Evolutionary conservation across 352 stramenopile species (phyloP).

Genomic region (Pythium brassicae): DNA sequence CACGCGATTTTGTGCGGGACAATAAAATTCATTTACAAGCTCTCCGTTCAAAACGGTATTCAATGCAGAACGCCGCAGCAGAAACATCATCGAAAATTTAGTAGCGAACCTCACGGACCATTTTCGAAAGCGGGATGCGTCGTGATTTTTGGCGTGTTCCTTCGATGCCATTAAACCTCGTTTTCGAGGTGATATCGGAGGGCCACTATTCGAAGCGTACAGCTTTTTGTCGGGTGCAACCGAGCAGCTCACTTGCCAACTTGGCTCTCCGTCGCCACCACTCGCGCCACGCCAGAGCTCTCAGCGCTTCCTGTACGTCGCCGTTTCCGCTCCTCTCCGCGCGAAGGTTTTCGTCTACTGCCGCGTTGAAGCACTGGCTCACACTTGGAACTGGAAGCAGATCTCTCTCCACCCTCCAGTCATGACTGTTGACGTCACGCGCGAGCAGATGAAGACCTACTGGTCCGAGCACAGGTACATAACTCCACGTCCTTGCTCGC

Average conservation of each 20-base stretch:
- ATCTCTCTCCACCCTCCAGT: not conserved
- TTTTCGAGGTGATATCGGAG: not conserved
- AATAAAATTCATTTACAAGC: not conserved
- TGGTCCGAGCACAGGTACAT: conserved; percentile 64
- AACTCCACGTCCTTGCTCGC: too few relatives aligned
- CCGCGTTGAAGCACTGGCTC: not conserved
- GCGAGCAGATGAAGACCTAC: conserved; percentile 76
- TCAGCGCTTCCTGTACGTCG: not conserved
- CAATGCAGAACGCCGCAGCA: not conserved
- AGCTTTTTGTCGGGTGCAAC: not conserved
- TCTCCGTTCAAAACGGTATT: not conserved
- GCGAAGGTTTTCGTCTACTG: not conserved
- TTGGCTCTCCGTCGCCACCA: conserved; percentile 1
- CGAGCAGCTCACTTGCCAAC: conserved; percentile 6
- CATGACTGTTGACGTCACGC: conserved; percentile 55
- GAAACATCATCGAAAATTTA: not conserved
- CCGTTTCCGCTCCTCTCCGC: not conserved
- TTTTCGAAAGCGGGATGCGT: not conserved
- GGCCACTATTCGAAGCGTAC: not conserved
- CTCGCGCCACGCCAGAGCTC: not conserved
- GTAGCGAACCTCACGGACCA: not conserved
- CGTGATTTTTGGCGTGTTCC: not conserved
- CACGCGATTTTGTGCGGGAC: not conserved
- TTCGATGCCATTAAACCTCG: not conserved
- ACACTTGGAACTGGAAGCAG: not conserved